These are phyloP conservation scores for Grosmannia serpens DNA, from an alignment of 2,329 filamentous ascomycete genomes.

Conservation along the genomic window DNA sequence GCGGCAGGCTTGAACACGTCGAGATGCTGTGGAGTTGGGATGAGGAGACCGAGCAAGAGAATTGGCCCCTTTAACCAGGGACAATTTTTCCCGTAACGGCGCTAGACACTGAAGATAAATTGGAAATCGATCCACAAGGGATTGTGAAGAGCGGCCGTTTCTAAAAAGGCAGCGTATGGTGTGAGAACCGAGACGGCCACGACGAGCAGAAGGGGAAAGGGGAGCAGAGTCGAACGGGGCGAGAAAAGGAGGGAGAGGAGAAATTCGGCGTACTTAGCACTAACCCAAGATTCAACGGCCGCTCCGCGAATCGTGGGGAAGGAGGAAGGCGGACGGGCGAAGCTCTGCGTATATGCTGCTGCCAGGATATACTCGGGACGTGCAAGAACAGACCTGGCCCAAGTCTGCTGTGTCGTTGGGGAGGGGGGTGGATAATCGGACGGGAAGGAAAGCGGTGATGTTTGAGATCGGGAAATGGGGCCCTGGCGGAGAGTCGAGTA, in stretches of 20 bases:
- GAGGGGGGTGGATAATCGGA: background rate
- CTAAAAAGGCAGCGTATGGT: background rate
- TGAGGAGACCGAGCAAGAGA: background rate
- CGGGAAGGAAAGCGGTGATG: conserved; percentile 7
- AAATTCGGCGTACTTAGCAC: background rate
- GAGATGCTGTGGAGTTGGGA: background rate
- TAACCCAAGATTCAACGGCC: conserved; percentile 1
- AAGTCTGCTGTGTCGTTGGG: background rate
- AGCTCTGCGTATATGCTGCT: background rate
- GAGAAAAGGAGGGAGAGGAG: background rate
- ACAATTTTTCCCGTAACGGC: background rate
- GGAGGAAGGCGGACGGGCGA: background rate
- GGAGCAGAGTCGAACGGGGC: background rate
- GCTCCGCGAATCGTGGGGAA: background rate
- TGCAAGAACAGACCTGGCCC: background rate
- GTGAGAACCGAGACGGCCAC: background rate
- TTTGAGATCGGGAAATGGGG: conserved; percentile 8
- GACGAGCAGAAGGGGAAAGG: background rate
- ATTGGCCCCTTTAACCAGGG: background rate
- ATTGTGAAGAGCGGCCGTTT: background rate
- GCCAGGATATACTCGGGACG: background rate
- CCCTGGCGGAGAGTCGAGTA: background rate
- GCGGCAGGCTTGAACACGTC: background rate
- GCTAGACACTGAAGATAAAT: background rate
- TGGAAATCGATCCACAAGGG: background rate